These are phyloP conservation scores for Melaleuca alternifolia DNA, from an alignment of 345 rosid species.

Conservation along the genomic window DNA sequence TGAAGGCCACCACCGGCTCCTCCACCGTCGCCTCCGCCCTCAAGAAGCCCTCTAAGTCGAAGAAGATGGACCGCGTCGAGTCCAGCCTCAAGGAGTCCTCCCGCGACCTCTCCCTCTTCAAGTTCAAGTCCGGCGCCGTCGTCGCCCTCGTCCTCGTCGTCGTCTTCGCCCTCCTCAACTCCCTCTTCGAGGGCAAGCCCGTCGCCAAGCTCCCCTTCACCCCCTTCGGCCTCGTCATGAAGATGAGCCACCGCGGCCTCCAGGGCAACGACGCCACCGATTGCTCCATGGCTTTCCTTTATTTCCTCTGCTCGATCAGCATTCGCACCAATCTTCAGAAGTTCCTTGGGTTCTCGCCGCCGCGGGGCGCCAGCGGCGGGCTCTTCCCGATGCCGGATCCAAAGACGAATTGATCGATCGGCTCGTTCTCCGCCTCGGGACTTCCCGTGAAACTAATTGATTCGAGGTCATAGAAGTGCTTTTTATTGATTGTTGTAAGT, in stretches of 20 bases:
- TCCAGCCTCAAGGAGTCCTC: constrained; percentile 84
- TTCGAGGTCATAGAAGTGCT: neutral
- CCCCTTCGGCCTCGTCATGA: constrained; percentile 67
- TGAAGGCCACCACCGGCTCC: constrained; percentile 67
- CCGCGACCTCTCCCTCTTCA: constrained; percentile 92
- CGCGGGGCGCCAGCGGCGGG: constrained; percentile 62
- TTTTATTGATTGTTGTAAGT: neutral
- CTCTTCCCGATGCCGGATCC: constrained; percentile 96
- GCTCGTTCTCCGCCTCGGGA: neutral
- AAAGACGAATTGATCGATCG: constrained; percentile 46
- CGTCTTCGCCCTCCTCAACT: constrained; percentile 82
- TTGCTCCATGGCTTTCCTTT: constrained; percentile 92
- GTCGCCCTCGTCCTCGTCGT: constrained; percentile 87
- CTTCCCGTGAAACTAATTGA: neutral
- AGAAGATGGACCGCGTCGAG: constrained; percentile 96
- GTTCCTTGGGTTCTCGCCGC: constrained; percentile 74
- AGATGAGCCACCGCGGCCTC: constrained; percentile 92
- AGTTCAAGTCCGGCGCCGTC: constrained; percentile 99
- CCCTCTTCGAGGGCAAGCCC: constrained; percentile 89
- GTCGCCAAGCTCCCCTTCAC: constrained; percentile 87
- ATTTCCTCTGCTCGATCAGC: constrained; percentile 78
- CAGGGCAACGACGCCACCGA: constrained; percentile 80
- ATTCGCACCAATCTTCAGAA: constrained; percentile 87
- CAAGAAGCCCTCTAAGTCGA: constrained; percentile 71
- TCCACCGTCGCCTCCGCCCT: constrained; percentile 34